Percentiles rank a stretch among this genome's conserved stretches.
These are phyloP conservation scores for Salvia miltiorrhiza DNA, from an alignment of 257 asterid genomes.

Conservation along the genomic window DNA sequence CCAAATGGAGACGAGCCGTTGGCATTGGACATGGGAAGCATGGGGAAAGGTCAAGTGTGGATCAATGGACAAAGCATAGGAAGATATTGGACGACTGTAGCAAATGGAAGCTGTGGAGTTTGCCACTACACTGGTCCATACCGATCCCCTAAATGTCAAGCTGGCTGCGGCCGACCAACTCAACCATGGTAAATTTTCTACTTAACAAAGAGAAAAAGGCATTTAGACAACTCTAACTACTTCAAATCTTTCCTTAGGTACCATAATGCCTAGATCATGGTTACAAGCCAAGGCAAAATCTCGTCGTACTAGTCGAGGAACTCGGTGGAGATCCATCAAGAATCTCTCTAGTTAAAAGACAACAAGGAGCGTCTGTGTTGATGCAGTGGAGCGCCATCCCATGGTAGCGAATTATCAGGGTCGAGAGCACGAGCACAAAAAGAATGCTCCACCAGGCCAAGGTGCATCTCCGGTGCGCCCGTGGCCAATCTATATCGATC, in stretches of 20 bases:
- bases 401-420: slow-evolving; percentile 35
- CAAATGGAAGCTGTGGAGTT: slow-evolving; percentile 49
- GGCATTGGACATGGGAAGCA: slow-evolving; percentile 66
- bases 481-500: slow-evolving; percentile 40
- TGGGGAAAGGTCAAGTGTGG: slow-evolving; percentile 87
- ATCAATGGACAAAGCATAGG: slow-evolving; percentile 81
- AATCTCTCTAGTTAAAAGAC: slow-evolving; percentile 46
- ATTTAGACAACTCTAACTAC: not conserved
- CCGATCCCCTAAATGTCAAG: slow-evolving; percentile 53
- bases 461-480: slow-evolving; percentile 43
- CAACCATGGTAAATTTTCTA: slow-evolving; percentile 47
- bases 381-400: slow-evolving; percentile 37
- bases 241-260: slow-evolving; percentile 39
- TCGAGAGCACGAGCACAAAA: slow-evolving; percentile 6
- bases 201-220: not conserved
- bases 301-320: slow-evolving; percentile 59
- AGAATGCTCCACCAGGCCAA: slow-evolving; percentile 37
- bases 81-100: slow-evolving; percentile 52
- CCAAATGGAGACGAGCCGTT: slow-evolving; percentile 68
- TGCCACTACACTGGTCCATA: slow-evolving; percentile 58
- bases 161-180: slow-evolving; percentile 63
- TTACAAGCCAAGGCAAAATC: slow-evolving; percentile 49
- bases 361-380: slow-evolving; percentile 32
- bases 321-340: slow-evolving; percentile 55
- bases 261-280: slow-evolving; percentile 84